These are phyloP conservation scores for Plasmopara muralis DNA, from an alignment of 352 stramenopile genomes.

Conservation along the genomic window DNA sequence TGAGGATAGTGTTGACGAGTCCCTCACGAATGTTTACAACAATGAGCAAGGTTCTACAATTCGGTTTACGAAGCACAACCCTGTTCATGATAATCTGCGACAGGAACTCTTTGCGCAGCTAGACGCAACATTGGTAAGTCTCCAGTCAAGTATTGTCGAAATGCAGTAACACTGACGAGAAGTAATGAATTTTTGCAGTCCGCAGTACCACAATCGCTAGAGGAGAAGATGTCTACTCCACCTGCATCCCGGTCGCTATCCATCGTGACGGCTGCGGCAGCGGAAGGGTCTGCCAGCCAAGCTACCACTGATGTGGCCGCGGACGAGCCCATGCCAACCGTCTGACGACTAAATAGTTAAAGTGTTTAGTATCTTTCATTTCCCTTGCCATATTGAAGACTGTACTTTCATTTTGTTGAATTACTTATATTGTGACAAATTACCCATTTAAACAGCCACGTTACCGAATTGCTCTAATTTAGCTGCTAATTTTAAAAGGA, in stretches of 20 bases:
- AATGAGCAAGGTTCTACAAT: slow-evolving; percentile 89
- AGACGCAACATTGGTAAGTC: slow-evolving; percentile 24
- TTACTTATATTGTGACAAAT: background rate
- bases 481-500: background rate
- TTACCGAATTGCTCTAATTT: too few species aligned
- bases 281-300: slow-evolving; percentile 21
- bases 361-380: background rate
- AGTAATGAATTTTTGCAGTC: slow-evolving; percentile 1
- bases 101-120: slow-evolving; percentile 77
- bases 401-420: background rate
- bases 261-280: slow-evolving; percentile 33
- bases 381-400: too few species aligned
- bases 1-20: slow-evolving; percentile 88
- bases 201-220: slow-evolving; percentile 22
- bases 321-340: slow-evolving; percentile 36
- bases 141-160: background rate
- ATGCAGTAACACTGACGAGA: background rate
- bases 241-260: slow-evolving; percentile 28
- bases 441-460: background rate
- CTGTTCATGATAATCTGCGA: slow-evolving; percentile 70
- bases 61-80: slow-evolving; percentile 79
- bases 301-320: slow-evolving; percentile 7
- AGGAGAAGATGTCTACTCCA: slow-evolving; percentile 32
- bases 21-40: slow-evolving; percentile 90
- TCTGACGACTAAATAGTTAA: slow-evolving; percentile 17